These are phyloP conservation scores for Leccinum huronense DNA, from an alignment of 1,284 basidiomycete species.

Conservation along the genomic window DNA sequence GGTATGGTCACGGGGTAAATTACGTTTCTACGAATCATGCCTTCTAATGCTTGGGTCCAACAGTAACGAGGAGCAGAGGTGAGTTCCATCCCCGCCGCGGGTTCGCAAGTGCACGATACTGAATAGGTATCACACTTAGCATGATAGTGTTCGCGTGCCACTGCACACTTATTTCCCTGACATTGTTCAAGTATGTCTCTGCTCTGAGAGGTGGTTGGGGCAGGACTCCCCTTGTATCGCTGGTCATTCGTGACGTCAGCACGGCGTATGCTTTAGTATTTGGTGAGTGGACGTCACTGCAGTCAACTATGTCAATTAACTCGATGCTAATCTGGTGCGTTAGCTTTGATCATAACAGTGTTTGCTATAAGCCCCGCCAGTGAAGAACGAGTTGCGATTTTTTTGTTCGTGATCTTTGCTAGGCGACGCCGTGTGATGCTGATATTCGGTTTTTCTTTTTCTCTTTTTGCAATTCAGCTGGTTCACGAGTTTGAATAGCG, in stretches of 20 bases:
- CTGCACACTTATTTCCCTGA: slow-evolving; percentile 23
- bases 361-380: background rate
- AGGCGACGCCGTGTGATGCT: background rate
- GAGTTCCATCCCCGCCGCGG: slow-evolving; percentile 2
- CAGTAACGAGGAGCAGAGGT: slow-evolving; percentile 10
- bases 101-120: background rate
- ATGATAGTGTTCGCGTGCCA: slow-evolving; percentile 18
- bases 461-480: slow-evolving; percentile 15
- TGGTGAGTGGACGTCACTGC: slow-evolving; percentile 11
- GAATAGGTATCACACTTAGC: slow-evolving; percentile 6
- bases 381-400: slow-evolving; percentile 11
- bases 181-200: slow-evolving; percentile 22
- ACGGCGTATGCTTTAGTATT: slow-evolving; percentile 12
- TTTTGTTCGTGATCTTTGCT: slow-evolving; percentile 21
- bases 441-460: background rate
- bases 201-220: slow-evolving; percentile 16
- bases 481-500: slow-evolving; percentile 16
- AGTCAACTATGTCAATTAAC: background rate
- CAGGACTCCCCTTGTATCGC: slow-evolving; percentile 22
- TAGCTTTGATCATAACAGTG: slow-evolving; percentile 17
- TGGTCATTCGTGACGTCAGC: slow-evolving; percentile 23
- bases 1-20: slow-evolving; percentile 2
- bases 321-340: slow-evolving; percentile 5
- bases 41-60: slow-evolving; percentile 9
- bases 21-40: slow-evolving; percentile 8